phyloP scores from a whole-genome alignment of 2,329 filamentous ascomycete species.

The Fusarium buxicola region DNA sequence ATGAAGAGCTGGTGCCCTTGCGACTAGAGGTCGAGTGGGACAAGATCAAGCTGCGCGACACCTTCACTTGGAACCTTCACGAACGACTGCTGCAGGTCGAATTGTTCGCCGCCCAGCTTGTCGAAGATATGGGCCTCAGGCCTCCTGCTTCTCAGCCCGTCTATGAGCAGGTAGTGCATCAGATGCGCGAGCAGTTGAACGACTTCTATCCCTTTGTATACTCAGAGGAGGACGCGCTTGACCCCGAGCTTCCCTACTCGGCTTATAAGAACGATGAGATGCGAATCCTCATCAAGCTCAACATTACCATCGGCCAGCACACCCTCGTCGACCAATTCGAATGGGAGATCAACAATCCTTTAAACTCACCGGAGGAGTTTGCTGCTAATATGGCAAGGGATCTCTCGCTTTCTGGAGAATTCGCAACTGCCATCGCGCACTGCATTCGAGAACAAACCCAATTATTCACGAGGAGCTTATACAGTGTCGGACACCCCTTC shows the following conservation, averaged over 20 bases:
- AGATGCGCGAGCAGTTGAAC: slow-evolving; percentile 88
- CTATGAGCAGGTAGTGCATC: slow-evolving; percentile 69
- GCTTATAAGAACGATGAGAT: slow-evolving; percentile 99
- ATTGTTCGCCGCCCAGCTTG: slow-evolving; percentile 86
- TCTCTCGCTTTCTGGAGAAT: slow-evolving; percentile 91
- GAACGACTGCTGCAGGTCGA: slow-evolving; percentile 85
- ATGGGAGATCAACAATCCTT: slow-evolving; percentile 97
- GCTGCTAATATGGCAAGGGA: slow-evolving; percentile 89
- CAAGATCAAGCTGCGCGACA: slow-evolving; percentile 94
- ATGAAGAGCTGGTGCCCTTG: slow-evolving; percentile 91
- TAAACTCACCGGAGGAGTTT: slow-evolving; percentile 95
- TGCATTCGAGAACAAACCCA: slow-evolving; percentile 97
- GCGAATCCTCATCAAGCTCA: slow-evolving; percentile 94
- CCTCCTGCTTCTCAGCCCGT: slow-evolving; percentile 75
- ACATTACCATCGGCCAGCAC: slow-evolving; percentile 96
- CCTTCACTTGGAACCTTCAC: slow-evolving; percentile 98
- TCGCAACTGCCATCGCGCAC: slow-evolving; percentile 96
- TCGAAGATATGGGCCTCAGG: slow-evolving; percentile 90
- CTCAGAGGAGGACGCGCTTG: slow-evolving; percentile 88
- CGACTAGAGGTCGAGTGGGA: slow-evolving; percentile 95
- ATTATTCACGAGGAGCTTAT: slow-evolving; percentile 92
- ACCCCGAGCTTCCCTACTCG: slow-evolving; percentile 88
- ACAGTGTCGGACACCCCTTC: slow-evolving; percentile 93
- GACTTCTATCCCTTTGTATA: slow-evolving; percentile 95
- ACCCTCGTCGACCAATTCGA: slow-evolving; percentile 98